phyloP scores from a whole-genome alignment of 2,329 filamentous ascomycete species.

The Trichophyton equinum region DNA sequence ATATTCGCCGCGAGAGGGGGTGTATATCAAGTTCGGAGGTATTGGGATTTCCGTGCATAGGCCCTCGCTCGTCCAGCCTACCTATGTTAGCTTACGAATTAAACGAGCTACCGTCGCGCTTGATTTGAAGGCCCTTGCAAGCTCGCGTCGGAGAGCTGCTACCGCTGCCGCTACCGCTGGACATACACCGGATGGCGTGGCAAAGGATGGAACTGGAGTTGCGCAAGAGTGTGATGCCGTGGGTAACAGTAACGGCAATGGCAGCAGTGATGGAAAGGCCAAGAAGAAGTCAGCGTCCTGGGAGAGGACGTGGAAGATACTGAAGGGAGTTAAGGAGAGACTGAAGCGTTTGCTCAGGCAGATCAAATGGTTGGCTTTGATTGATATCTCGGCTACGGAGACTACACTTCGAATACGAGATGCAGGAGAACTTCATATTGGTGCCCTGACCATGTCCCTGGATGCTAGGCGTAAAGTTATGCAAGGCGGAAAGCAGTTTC shows the following conservation, averaged over 20 bases:
- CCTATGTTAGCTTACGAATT: slow-evolving; percentile 84
- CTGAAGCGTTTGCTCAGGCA: slow-evolving; percentile 78
- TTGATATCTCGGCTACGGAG: slow-evolving; percentile 77
- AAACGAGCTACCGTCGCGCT: slow-evolving; percentile 75
- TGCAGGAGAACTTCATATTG: slow-evolving; percentile 74
- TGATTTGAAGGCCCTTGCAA: slow-evolving; percentile 49
- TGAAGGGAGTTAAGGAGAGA: slow-evolving; percentile 68
- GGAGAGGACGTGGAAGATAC: slow-evolving; percentile 66
- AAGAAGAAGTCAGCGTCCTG: slow-evolving; percentile 23
- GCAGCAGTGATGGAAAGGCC: not conserved
- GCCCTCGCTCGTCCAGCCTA: slow-evolving; percentile 92
- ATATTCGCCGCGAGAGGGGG: slow-evolving; percentile 77
- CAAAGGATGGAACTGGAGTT: not conserved
- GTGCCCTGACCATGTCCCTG: slow-evolving; percentile 71
- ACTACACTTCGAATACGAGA: slow-evolving; percentile 64
- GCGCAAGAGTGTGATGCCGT: not conserved
- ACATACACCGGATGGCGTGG: slow-evolving; percentile 10
- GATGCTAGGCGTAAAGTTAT: slow-evolving; percentile 88
- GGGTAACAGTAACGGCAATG: not conserved
- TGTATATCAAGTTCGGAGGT: slow-evolving; percentile 79
- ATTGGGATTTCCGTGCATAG: slow-evolving; percentile 80
- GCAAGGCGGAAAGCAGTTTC: slow-evolving; percentile 77
- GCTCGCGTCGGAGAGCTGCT: not conserved
- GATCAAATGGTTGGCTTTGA: slow-evolving; percentile 76
- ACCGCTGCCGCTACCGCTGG: not conserved